Evolutionary conservation across 1,139 yeast genomes (phyloP).

Genomic region (Pichia sp.): DNA sequence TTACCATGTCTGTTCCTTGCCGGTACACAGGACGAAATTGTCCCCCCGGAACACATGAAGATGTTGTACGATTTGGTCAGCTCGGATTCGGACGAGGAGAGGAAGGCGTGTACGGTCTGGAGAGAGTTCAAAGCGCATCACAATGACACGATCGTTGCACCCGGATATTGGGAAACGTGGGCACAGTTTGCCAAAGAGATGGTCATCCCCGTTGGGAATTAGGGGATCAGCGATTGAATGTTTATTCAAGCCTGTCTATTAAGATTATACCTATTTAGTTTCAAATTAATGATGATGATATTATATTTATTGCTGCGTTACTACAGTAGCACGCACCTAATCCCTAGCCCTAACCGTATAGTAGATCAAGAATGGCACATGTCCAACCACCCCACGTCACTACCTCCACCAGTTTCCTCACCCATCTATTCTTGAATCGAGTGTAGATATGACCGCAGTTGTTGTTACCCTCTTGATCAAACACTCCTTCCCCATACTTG

Average conservation of each 20-base stretch:
- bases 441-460: slow-evolving; percentile 53
- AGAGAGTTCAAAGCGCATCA: slow-evolving; percentile 59
- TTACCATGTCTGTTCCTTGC: slow-evolving; percentile 67
- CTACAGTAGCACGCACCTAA: no score
- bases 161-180: slow-evolving; percentile 67
- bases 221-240: neutral
- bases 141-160: slow-evolving; percentile 72
- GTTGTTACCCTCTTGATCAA: slow-evolving; percentile 73
- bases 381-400: slow-evolving; percentile 67
- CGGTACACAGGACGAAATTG: slow-evolving; percentile 80
- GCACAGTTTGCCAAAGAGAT: slow-evolving; percentile 42
- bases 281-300: no score
- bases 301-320: no score
- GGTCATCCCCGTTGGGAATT: slow-evolving; percentile 23
- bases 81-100: slow-evolving; percentile 24
- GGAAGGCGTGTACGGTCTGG: slow-evolving; percentile 34
- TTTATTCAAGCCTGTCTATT: no score
- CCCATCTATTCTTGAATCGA: slow-evolving; percentile 42
- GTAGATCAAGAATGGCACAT: slow-evolving; percentile 52
- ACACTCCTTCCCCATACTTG: slow-evolving; percentile 72
- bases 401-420: slow-evolving; percentile 35
- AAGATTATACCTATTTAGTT: no score
- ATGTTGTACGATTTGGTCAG: slow-evolving; percentile 45
- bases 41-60: slow-evolving; percentile 83
- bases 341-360: slow-evolving; percentile 46